Conservation (phyloP, 2,329 filamentous ascomycete genomes). For the Talaromyces sp. region DNA sequence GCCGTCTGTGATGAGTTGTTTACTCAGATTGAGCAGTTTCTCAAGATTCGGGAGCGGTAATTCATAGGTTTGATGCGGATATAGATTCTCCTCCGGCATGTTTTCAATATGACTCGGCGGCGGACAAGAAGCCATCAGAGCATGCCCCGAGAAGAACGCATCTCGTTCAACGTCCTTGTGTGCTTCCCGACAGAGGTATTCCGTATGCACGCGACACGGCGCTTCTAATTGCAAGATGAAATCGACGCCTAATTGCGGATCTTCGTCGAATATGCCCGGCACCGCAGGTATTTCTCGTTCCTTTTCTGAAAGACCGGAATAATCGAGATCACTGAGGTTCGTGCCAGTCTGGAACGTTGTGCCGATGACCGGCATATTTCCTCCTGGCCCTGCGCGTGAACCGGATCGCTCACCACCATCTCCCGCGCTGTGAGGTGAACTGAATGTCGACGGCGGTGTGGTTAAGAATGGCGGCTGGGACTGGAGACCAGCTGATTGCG, state of each 20-base stretch:
- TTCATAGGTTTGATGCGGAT: conserved; percentile 74
- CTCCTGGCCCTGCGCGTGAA: conserved; percentile 25
- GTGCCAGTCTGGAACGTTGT: conserved; percentile 11
- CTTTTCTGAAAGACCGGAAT: conserved; percentile 11
- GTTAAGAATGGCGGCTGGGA: conserved; percentile 28
- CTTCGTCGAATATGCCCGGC: conserved; percentile 45
- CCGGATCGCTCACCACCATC: conserved; percentile 30
- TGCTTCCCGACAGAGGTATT: conserved; percentile 84
- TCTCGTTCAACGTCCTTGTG: conserved; percentile 58
- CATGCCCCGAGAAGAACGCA: conserved; percentile 75
- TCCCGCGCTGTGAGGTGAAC: conserved; percentile 30
- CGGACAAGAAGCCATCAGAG: conserved; percentile 88
- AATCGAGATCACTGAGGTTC: conserved; percentile 18
- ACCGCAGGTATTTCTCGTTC: conserved; percentile 2
- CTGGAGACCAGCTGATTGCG: conserved; percentile 30
- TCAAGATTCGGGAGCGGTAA: conserved; percentile 72
- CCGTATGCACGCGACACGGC: conserved; percentile 54
- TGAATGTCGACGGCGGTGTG: conserved; percentile 36
- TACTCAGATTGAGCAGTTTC: conserved; percentile 80
- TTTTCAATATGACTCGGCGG: conserved; percentile 63
- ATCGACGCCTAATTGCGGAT: conserved; percentile 49
- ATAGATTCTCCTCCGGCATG: conserved; percentile 53
- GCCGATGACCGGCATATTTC: conserved; percentile 7
- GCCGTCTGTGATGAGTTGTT: conserved; percentile 76
- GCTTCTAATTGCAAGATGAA: conserved; percentile 58